Percentiles rank a stretch among this genome's conserved stretches.
Conservation (phyloP, 306 rosid species). For the Medicago truncatula region DNA sequence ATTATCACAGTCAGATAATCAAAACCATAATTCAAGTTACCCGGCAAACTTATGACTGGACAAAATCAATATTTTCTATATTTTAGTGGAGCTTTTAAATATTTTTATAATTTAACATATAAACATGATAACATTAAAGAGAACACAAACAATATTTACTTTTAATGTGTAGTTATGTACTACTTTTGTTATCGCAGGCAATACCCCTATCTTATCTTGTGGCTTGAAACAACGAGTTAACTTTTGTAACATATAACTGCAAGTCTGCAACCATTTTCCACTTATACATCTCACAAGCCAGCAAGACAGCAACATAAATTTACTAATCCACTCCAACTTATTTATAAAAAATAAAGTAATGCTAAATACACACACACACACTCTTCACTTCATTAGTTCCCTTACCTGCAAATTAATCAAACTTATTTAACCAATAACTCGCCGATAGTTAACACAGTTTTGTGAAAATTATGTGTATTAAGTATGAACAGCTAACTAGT, state of each 20-base stretch:
- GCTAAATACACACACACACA: neutral
- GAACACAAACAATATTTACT: neutral
- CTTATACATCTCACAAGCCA: conserved; percentile 12
- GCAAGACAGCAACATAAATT: conserved; percentile 5
- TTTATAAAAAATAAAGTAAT: conserved; percentile 9
- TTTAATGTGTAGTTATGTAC: neutral
- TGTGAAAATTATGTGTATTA: neutral
- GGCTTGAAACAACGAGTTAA: conserved; percentile 23
- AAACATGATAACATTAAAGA: neutral
- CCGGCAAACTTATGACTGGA: conserved; percentile 12
- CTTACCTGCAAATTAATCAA: neutral
- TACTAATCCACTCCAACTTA: conserved; percentile 10
- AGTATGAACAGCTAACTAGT: conserved; percentile 9
- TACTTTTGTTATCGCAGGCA: neutral
- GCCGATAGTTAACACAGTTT: neutral
- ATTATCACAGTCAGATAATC: conserved; percentile 32
- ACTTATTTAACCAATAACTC: neutral
- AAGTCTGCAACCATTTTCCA: neutral
- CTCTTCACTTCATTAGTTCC: neutral
- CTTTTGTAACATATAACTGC: conserved; percentile 2
- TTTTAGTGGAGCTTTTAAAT: conserved; percentile 1
- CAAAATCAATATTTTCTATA: conserved; percentile 16
- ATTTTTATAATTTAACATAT: conserved; percentile 8
- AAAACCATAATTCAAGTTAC: conserved; percentile 26
- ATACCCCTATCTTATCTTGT: neutral